phyloP scores from a whole-genome alignment of 2,329 filamentous ascomycete species.

The Dactylellina cionopaga region DNA sequence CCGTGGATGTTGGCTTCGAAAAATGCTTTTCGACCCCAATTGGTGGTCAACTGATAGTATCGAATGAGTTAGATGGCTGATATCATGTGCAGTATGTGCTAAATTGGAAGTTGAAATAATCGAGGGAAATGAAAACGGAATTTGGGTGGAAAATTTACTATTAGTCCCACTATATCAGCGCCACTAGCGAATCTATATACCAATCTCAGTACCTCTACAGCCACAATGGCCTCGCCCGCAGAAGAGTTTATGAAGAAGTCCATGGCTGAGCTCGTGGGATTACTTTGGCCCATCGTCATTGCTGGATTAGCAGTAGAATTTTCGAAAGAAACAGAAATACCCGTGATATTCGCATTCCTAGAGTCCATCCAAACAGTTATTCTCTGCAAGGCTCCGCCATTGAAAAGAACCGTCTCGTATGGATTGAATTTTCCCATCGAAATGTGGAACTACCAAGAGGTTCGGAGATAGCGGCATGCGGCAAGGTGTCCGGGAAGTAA shows the following conservation, averaged over 20 bases:
- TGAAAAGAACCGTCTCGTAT: neutral
- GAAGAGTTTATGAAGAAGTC: neutral
- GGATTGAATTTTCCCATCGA: constrained; percentile 4
- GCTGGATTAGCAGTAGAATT: neutral
- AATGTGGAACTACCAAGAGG: too few species aligned
- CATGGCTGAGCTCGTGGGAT: neutral
- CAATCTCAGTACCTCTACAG: neutral
- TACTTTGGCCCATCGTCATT: constrained; percentile 2
- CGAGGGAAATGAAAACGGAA: too few species aligned
- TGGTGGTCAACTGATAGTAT: neutral
- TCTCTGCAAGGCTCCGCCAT: neutral
- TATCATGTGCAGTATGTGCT: neutral
- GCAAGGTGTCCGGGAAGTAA: too few species aligned
- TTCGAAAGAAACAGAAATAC: constrained; percentile 7
- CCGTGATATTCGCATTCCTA: neutral
- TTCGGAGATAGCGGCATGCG: too few species aligned
- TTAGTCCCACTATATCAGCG: too few species aligned
- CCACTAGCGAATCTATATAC: too few species aligned
- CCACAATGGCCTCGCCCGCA: neutral
- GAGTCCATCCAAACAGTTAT: neutral
- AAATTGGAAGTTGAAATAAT: too few species aligned
- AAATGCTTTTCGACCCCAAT: neutral
- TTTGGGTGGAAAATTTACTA: too few species aligned
- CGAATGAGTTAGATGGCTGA: neutral
- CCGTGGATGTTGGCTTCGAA: neutral